Evolutionary conservation across 345 rosid species (phyloP).

Genomic region (Camelina hispida): DNA sequence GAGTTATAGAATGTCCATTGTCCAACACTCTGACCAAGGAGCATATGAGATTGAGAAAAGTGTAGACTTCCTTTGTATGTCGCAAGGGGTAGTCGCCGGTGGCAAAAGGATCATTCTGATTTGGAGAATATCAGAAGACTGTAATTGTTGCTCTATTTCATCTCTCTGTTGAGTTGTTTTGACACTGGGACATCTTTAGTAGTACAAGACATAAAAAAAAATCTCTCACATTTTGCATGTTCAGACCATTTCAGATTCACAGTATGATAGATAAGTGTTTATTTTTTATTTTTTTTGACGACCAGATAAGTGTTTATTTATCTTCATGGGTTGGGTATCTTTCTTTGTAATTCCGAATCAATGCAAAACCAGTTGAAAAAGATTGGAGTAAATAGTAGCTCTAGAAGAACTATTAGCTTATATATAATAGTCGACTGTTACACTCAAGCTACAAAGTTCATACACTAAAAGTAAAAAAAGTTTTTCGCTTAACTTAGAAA

Average conservation of each 20-base stretch:
- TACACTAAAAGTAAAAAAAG: conserved; percentile 5
- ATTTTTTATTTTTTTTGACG: too few species aligned
- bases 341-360: background rate
- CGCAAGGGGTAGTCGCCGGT: background rate
- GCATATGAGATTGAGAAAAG: background rate
- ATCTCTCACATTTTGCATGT: background rate
- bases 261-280: background rate
- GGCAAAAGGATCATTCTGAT: background rate
- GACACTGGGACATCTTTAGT: background rate
- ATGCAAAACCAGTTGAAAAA: background rate
- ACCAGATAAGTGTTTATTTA: background rate
- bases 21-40: background rate
- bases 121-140: background rate
- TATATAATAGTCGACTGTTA: conserved; percentile 5
- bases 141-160: background rate
- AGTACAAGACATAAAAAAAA: background rate
- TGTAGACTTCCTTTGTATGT: background rate
- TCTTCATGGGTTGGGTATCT: background rate
- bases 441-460: conserved; percentile 33
- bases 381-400: background rate
- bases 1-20: too few species aligned
- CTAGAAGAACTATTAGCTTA: conserved; percentile 23
- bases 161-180: background rate
- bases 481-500: conserved; percentile 32
- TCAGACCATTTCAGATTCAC: background rate